These are phyloP conservation scores for Lichtheimia hyalospora DNA, from an alignment of 371 early-diverging fungal species.

Conservation along the genomic window DNA sequence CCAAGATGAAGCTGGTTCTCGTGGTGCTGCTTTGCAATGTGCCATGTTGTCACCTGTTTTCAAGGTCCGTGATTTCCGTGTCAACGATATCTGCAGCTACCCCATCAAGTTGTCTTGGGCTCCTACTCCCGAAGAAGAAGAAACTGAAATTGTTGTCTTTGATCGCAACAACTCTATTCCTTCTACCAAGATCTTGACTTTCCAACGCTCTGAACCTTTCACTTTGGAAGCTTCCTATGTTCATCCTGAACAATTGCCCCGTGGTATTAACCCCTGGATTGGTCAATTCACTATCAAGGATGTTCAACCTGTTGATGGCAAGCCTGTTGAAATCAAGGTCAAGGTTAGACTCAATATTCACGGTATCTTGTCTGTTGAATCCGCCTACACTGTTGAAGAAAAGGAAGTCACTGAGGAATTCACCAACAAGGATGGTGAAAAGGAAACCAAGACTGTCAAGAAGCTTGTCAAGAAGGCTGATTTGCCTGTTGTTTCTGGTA, in stretches of 20 bases:
- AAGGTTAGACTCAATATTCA: constrained; percentile 88
- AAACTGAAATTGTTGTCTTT: constrained; percentile 73
- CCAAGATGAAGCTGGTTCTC: constrained; percentile 96
- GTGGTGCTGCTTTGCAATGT: constrained; percentile 96
- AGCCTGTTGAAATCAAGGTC: constrained; percentile 83
- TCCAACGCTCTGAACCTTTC: constrained; percentile 77
- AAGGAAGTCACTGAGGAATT: constrained; percentile 71
- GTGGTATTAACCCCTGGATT: constrained; percentile 73
- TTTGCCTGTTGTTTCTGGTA: constrained; percentile 69
- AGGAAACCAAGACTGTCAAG: constrained; percentile 74
- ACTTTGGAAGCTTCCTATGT: constrained; percentile 80
- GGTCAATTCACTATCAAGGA: constrained; percentile 68
- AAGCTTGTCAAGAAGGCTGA: constrained; percentile 90
- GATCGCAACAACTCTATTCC: constrained; percentile 75
- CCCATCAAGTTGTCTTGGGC: constrained; percentile 72
- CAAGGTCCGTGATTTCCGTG: constrained; percentile 94
- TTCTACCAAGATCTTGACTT: constrained; percentile 85
- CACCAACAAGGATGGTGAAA: constrained; percentile 60
- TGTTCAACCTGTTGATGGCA: constrained; percentile 47
- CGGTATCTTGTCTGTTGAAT: constrained; percentile 81
- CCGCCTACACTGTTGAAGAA: constrained; percentile 91
- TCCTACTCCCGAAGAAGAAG: constrained; percentile 68
- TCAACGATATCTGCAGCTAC: constrained; percentile 82
- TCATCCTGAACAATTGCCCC: constrained; percentile 67
- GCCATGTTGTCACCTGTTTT: constrained; percentile 97